Conservation (phyloP, 2,329 filamentous ascomycete genomes). For the Penicillium sp. region DNA sequence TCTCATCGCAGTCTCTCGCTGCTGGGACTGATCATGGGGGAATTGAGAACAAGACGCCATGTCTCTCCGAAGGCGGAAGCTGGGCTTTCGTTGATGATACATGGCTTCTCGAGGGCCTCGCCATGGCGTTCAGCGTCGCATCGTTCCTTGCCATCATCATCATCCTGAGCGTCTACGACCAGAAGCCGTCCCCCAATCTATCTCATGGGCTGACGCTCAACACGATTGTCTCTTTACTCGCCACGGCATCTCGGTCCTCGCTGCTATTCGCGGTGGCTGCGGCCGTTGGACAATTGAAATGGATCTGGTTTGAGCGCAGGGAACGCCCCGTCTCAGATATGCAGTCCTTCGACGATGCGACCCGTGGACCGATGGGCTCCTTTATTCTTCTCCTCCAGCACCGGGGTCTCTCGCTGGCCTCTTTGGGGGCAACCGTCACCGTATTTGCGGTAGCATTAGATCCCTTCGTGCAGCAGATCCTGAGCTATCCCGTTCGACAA, state of each 20-base stretch:
- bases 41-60: too few species aligned
- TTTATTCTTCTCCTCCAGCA: slow-evolving; percentile 4
- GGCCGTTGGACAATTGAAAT: slow-evolving; percentile 23
- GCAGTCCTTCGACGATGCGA: slow-evolving; percentile 21
- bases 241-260: slow-evolving; percentile 5
- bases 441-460: slow-evolving; percentile 6
- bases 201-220: slow-evolving; percentile 6
- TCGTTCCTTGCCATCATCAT: slow-evolving; percentile 5
- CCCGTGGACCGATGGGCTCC: slow-evolving; percentile 22
- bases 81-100: too few species aligned
- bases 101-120: slow-evolving; percentile 4
- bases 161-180: slow-evolving; percentile 3
- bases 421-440: slow-evolving; percentile 15
- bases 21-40: too few species aligned
- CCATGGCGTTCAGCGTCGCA: slow-evolving; percentile 1
- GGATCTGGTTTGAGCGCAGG: slow-evolving; percentile 19
- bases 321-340: slow-evolving; percentile 13
- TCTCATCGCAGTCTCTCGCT: too few species aligned
- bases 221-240: slow-evolving; percentile 8
- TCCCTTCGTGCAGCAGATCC: slow-evolving; percentile 1
- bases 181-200: not conserved
- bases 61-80: too few species aligned
- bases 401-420: slow-evolving; percentile 7
- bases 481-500: not conserved
- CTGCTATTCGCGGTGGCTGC: slow-evolving; percentile 4